Conservation (phyloP, 1,139 yeast species). For the Chernovozyma aurita region DNA sequence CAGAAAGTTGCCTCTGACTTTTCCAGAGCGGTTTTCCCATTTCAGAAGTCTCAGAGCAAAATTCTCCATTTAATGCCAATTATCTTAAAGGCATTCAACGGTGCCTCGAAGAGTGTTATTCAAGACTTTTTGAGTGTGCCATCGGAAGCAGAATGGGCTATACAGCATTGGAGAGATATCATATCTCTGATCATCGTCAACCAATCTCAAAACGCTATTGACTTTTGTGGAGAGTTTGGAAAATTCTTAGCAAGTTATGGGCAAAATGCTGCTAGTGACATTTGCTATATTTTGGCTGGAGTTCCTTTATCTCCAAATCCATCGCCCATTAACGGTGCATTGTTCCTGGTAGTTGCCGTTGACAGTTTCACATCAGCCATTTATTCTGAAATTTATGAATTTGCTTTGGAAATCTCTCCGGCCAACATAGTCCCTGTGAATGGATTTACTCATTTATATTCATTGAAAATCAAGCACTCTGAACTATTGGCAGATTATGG, state of each 20-base stretch:
- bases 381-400: slow-evolving; percentile 74
- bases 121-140: slow-evolving; percentile 41
- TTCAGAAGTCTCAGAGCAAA: slow-evolving; percentile 38
- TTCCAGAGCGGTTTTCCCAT: slow-evolving; percentile 33
- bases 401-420: slow-evolving; percentile 20
- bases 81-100: slow-evolving; percentile 61
- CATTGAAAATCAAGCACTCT: slow-evolving; percentile 60
- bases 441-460: slow-evolving; percentile 52
- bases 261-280: slow-evolving; percentile 34
- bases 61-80: slow-evolving; percentile 55
- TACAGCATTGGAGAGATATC: slow-evolving; percentile 49
- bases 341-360: slow-evolving; percentile 25
- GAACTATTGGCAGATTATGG: slow-evolving; percentile 64
- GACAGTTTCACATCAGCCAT: slow-evolving; percentile 25
- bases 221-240: slow-evolving; percentile 54
- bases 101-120: slow-evolving; percentile 54
- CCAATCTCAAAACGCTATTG: slow-evolving; percentile 29
- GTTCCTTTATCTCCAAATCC: slow-evolving; percentile 30
- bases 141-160: slow-evolving; percentile 46
- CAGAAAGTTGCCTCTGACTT: slow-evolving; percentile 48
- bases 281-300: slow-evolving; percentile 48
- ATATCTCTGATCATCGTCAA: slow-evolving; percentile 42
- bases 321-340: slow-evolving; percentile 17
- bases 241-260: slow-evolving; percentile 39
- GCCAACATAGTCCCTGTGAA: slow-evolving; percentile 20